Percentiles rank a stretch among this genome's conserved stretches.
phyloP scores from a whole-genome alignment of 2,329 filamentous ascomycete species.

The Ceratocystis huliohia region DNA sequence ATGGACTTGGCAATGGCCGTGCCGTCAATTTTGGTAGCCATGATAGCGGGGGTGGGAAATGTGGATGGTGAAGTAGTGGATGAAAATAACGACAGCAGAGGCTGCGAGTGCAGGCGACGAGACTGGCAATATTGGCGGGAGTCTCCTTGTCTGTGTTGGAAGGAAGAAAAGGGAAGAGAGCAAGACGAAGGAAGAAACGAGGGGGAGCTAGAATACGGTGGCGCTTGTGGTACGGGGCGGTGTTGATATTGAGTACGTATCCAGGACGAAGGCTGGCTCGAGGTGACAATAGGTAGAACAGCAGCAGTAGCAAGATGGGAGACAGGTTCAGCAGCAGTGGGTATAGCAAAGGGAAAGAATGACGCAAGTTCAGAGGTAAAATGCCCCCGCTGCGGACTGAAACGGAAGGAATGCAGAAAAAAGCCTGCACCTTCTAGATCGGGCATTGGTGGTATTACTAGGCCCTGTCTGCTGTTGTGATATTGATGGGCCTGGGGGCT shows the following conservation, averaged over 20 bases:
- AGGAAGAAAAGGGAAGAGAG: neutral
- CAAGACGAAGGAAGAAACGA: neutral
- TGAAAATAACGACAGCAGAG: neutral
- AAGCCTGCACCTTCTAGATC: slow-evolving; percentile 12
- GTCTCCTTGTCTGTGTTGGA: neutral
- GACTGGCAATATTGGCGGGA: neutral
- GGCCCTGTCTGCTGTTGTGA: neutral
- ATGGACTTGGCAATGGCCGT: slow-evolving; percentile 88
- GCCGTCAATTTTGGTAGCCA: slow-evolving; percentile 93
- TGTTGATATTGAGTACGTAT: neutral
- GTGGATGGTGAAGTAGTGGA: neutral
- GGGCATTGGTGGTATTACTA: neutral
- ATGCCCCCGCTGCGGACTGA: slow-evolving; percentile 9
- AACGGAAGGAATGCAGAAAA: slow-evolving; percentile 18
- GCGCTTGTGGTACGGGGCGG: neutral
- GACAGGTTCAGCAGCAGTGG: neutral
- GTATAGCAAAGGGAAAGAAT: neutral
- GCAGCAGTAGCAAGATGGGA: neutral
- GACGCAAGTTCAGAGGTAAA: neutral
- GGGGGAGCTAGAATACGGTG: slow-evolving; percentile 3
- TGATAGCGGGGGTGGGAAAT: slow-evolving; percentile 45
- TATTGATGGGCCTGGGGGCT: neutral
- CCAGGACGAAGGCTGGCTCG: neutral
- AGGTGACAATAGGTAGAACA: slow-evolving; percentile 5
- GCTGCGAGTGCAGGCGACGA: neutral